A percentile compares a stretch with the other conserved stretches of the same genome.
Evolutionary conservation across 441 rosid species (phyloP).

Genomic region (Gossypium davidsonii): DNA sequence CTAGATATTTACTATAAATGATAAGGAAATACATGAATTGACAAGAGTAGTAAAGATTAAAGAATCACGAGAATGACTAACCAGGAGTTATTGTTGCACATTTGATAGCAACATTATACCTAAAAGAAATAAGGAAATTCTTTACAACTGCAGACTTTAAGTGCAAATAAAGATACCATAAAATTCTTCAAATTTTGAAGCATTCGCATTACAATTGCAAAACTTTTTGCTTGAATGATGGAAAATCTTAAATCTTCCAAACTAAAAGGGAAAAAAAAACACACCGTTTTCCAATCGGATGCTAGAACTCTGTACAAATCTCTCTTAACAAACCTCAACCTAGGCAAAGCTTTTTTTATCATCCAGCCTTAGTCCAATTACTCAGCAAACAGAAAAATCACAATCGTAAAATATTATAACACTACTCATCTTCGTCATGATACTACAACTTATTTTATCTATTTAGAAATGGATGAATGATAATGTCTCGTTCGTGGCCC

Average conservation of each 20-base stretch:
- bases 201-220: background rate
- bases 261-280: background rate
- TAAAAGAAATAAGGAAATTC: constrained; percentile 20
- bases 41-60: background rate
- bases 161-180: background rate
- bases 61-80: constrained; percentile 26
- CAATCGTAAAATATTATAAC: background rate
- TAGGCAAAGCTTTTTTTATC: background rate
- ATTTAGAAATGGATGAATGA: background rate
- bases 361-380: background rate
- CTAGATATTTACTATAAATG: background rate
- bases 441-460: background rate
- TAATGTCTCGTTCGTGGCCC: background rate
- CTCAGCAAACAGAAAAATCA: background rate
- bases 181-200: background rate
- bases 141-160: background rate
- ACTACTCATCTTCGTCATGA: too few species aligned
- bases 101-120: constrained; percentile 90
- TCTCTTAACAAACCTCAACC: background rate
- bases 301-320: background rate
- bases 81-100: constrained; percentile 98
- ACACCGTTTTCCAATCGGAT: background rate
- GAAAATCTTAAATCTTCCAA: background rate
- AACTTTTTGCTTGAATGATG: background rate
- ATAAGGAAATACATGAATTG: background rate